Conservation (phyloP, 768 basidiomycete species). For the Lactifluus rugatus region DNA sequence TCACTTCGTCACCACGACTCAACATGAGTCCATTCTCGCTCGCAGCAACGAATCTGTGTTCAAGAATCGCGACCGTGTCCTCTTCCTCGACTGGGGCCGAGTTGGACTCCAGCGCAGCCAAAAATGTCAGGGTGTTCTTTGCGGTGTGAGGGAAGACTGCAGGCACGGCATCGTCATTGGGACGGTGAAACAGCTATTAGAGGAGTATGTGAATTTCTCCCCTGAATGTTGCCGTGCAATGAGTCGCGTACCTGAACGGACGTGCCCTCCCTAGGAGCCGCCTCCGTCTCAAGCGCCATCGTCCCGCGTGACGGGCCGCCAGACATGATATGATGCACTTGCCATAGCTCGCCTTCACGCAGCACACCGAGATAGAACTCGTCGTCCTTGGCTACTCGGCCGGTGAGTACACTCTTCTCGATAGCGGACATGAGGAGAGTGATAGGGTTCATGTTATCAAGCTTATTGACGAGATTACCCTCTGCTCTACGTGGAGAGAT, state of each 20-base stretch:
- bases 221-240: not conserved
- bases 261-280: slow-evolving; percentile 42
- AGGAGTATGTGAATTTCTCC: not conserved
- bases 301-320: slow-evolving; percentile 65
- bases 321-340: slow-evolving; percentile 23
- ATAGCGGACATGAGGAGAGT: slow-evolving; percentile 49
- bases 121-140: slow-evolving; percentile 2
- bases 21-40: slow-evolving; percentile 48
- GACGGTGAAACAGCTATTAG: slow-evolving; percentile 6
- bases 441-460: slow-evolving; percentile 52
- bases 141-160: not conserved
- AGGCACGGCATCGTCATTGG: not conserved
- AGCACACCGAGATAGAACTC: slow-evolving; percentile 9
- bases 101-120: not conserved
- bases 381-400: slow-evolving; percentile 2
- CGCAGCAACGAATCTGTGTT: slow-evolving; percentile 33
- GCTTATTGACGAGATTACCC: slow-evolving; percentile 60
- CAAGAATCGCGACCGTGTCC: slow-evolving; percentile 19
- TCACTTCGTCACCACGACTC: slow-evolving; percentile 25
- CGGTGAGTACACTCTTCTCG: slow-evolving; percentile 31
- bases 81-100: not conserved
- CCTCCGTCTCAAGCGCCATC: slow-evolving; percentile 23
- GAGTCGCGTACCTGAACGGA: slow-evolving; percentile 35
- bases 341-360: not conserved
- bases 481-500: slow-evolving; percentile 39